Conservation (phyloP, 441 rosid genomes). For the Syzygium malaccense region DNA sequence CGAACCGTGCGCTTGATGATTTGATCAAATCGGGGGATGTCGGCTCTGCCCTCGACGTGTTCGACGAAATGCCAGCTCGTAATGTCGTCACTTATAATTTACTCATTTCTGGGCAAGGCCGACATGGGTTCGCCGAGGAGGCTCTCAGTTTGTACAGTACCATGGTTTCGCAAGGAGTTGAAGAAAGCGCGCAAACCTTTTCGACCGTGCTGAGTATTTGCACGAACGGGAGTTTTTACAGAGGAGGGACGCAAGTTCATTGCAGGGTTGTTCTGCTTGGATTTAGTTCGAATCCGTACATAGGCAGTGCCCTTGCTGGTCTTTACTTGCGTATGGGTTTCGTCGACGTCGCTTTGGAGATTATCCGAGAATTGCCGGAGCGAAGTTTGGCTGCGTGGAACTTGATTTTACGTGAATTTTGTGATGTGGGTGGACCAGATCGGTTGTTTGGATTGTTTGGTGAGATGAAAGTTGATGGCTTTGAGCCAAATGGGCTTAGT, state of each 20-base stretch:
- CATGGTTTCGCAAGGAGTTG: neutral
- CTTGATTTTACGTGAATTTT: slow-evolving; percentile 37
- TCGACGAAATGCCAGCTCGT: slow-evolving; percentile 45
- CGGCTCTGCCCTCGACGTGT: slow-evolving; percentile 34
- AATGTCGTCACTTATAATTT: slow-evolving; percentile 43
- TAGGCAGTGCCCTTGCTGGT: slow-evolving; percentile 56
- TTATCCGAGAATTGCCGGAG: slow-evolving; percentile 60
- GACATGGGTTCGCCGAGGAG: slow-evolving; percentile 17
- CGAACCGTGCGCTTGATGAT: slow-evolving; percentile 31
- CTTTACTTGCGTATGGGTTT: slow-evolving; percentile 36
- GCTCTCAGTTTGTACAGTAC: slow-evolving; percentile 34
- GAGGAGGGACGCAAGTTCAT: slow-evolving; percentile 62
- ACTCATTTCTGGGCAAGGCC: slow-evolving; percentile 2
- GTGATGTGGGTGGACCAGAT: slow-evolving; percentile 19
- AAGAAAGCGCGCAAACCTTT: neutral
- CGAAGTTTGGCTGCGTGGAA: slow-evolving; percentile 57
- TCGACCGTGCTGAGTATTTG: slow-evolving; percentile 28
- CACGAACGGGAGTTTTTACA: slow-evolving; percentile 17
- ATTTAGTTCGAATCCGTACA: slow-evolving; percentile 37
- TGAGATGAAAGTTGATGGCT: slow-evolving; percentile 41
- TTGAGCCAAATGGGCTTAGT: slow-evolving; percentile 47
- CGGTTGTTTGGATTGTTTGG: slow-evolving; percentile 27
- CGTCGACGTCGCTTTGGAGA: slow-evolving; percentile 27
- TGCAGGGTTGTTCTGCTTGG: slow-evolving; percentile 60
- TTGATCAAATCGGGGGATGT: slow-evolving; percentile 33